phyloP scores from a whole-genome alignment of 768 basidiomycete genomes.

The Rhodotorula babjevae region DNA sequence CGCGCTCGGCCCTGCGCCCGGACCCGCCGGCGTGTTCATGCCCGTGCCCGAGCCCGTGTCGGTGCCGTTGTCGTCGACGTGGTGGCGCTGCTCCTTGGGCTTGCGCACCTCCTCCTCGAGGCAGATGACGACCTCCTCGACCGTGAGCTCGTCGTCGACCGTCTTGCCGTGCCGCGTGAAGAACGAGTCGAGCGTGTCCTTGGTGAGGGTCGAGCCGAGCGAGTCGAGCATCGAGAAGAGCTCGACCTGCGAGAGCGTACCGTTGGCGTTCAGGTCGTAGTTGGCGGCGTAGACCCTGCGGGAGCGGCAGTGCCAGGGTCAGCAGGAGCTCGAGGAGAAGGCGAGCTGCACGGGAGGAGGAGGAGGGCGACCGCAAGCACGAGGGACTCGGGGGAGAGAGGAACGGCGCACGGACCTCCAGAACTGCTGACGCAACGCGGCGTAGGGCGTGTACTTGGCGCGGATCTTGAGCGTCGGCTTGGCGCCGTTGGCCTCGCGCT shows the following conservation, averaged over 20 bases:
- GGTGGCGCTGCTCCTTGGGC: slow-evolving; percentile 65
- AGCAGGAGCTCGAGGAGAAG: background rate
- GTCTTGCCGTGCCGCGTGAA: slow-evolving; percentile 67
- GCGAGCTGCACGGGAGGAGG: background rate
- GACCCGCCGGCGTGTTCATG: background rate
- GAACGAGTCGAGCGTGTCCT: slow-evolving; percentile 72
- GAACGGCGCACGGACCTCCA: slow-evolving; percentile 37
- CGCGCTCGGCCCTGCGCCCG: slow-evolving; percentile 22
- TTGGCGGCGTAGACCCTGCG: slow-evolving; percentile 68
- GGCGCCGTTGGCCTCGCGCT: slow-evolving; percentile 45
- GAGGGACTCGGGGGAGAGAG: too few relatives aligned
- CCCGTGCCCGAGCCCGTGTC: slow-evolving; percentile 31
- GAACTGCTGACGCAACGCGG: slow-evolving; percentile 47
- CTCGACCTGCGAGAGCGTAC: slow-evolving; percentile 71
- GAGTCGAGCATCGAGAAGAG: slow-evolving; percentile 94
- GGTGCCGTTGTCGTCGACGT: slow-evolving; percentile 49
- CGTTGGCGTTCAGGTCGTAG: slow-evolving; percentile 82
- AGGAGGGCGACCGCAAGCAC: too few relatives aligned
- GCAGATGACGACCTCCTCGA: slow-evolving; percentile 74
- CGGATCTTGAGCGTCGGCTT: slow-evolving; percentile 68
- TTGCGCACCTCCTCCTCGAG: slow-evolving; percentile 78
- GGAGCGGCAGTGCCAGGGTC: background rate
- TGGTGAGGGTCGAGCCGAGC: slow-evolving; percentile 83
- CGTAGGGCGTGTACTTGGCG: slow-evolving; percentile 93
- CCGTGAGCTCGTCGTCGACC: slow-evolving; percentile 66